A percentile compares a stretch with the other conserved stretches of the same genome.
phyloP scores from a whole-genome alignment of 441 rosid genomes.

The Jatropha multifida region DNA sequence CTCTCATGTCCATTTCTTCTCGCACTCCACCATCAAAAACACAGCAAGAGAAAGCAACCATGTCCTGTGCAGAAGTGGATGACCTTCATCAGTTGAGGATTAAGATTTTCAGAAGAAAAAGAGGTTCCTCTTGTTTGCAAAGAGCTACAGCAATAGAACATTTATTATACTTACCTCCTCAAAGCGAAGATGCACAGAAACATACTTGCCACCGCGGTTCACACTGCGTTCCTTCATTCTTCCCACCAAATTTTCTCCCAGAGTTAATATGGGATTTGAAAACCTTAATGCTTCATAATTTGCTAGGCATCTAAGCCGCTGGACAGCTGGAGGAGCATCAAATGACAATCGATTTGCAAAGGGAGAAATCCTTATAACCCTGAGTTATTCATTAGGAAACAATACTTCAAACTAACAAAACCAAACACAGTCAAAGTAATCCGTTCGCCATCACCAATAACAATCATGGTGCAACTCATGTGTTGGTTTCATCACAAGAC shows the following conservation, averaged over 20 bases:
- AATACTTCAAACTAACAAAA: slow-evolving; percentile 14
- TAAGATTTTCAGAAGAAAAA: background rate
- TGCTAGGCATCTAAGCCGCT: slow-evolving; percentile 92
- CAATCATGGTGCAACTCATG: background rate
- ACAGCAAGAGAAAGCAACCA: slow-evolving; percentile 99
- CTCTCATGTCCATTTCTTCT: slow-evolving; percentile 86
- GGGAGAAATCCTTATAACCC: slow-evolving; percentile 98
- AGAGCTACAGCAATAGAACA: slow-evolving; percentile 9
- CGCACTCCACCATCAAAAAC: slow-evolving; percentile 92
- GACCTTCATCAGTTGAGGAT: slow-evolving; percentile 14
- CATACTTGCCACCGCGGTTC: slow-evolving; percentile 72
- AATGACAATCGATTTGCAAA: slow-evolving; percentile 98
- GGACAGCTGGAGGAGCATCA: slow-evolving; percentile 94
- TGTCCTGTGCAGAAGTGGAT: slow-evolving; percentile 58
- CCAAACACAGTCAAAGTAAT: background rate
- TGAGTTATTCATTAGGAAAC: slow-evolving; percentile 39
- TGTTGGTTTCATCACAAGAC: background rate
- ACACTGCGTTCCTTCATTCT: slow-evolving; percentile 94
- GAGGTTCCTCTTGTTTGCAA: background rate
- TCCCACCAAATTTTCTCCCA: slow-evolving; percentile 79
- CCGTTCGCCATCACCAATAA: slow-evolving; percentile 4
- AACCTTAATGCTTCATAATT: slow-evolving; percentile 91
- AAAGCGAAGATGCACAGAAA: slow-evolving; percentile 98
- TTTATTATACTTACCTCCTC: slow-evolving; percentile 72
- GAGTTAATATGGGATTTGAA: slow-evolving; percentile 66